Percentiles rank a stretch among this genome's conserved stretches.
Conservation (phyloP, 768 basidiomycete genomes). For the Melanogaster broomeanus region DNA sequence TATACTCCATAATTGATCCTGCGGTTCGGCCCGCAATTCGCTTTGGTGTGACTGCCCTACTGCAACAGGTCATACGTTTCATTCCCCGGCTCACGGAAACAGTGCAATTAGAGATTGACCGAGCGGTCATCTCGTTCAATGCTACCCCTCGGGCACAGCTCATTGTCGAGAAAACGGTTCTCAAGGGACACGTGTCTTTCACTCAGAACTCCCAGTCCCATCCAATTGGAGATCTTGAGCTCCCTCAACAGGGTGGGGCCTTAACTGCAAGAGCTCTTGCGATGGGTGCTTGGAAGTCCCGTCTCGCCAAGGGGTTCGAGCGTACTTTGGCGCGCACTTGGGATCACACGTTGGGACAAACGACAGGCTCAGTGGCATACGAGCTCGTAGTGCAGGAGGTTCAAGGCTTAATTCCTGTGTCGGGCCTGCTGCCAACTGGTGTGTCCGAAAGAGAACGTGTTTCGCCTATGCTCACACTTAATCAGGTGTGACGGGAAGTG, state of each 20-base stretch:
- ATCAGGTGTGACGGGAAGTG: constrained; percentile 25
- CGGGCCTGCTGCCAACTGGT: constrained; percentile 29
- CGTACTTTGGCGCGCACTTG: constrained; percentile 71
- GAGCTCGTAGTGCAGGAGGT: constrained; percentile 51
- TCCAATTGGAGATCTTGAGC: constrained; percentile 9
- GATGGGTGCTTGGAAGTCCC: constrained; percentile 65
- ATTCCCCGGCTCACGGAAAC: constrained; percentile 70
- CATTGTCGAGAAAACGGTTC: constrained; percentile 47
- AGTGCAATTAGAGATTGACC: constrained; percentile 66
- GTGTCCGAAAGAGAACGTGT: constrained; percentile 4
- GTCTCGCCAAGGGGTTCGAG: constrained; percentile 57
- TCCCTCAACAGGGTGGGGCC: constrained; percentile 11
- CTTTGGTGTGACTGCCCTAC: constrained; percentile 48
- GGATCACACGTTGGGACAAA: constrained; percentile 68
- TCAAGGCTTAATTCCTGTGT: constrained; percentile 40
- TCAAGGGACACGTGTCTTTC: constrained; percentile 59
- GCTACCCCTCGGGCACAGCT: constrained; percentile 55
- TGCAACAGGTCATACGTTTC: constrained; percentile 62
- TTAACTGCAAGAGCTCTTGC: constrained; percentile 40
- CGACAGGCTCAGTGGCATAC: constrained; percentile 56
- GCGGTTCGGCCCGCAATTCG: constrained; percentile 63
- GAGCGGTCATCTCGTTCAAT: constrained; percentile 50
- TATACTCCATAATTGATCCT: constrained; percentile 56
- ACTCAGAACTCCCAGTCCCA: constrained; percentile 44
- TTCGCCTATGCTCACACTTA: neutral